Base-by-base conservation (phyloP, 164 flowering plant species). In the Protea cynaroides region DNA sequence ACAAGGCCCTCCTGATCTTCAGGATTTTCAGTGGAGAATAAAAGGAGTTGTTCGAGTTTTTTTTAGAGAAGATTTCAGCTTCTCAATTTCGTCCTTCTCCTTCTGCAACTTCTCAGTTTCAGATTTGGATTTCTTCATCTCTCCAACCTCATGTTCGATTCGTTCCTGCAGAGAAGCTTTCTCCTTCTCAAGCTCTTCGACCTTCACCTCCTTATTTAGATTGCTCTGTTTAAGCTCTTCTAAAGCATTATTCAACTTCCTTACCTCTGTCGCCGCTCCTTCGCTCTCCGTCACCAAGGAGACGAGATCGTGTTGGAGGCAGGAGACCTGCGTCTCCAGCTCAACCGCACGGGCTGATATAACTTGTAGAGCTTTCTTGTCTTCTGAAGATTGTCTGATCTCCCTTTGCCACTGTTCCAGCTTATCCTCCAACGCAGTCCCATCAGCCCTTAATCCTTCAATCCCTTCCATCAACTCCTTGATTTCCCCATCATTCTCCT, bases 231-330 rank as follows among this genome's bases (percentile, higher is more conserved):
- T 54, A 47, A 72, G 22, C 11, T 24, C 79, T 43, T 67, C 80
- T 56, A 76, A 56, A 3, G 40, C 54, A 11, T 8, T 44, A 75
- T 75, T 84, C 72, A 84, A 37, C 57, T 69, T 62, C 18, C 9
- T 23, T 7, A 81, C 17, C 66, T 88, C 91, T 0, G 21, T 49
- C 18, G 29, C 67, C 6, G 75, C 60, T 9, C 87, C 88, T 6
- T 74, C 79, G 8, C 62, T 69, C 0, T 73, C 90, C 10, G 58
- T 64, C 84, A 73, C 67, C 7, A 84, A 60, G 6, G 77, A 60
- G 12, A 76, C 67, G 63, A 88, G 71, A 66, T 91, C 97, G 24
- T 84, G 87, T 55, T 89, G 91, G 67, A 86, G 61, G 66, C 86
- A 71, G 21, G 84, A 67, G 7, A 84, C 83, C 73, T 86, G 86